A percentile compares a stretch with the other conserved stretches of the same genome.
Conservation (phyloP, 2,329 filamentous ascomycete species). For the Colletotrichum graminicola region DNA sequence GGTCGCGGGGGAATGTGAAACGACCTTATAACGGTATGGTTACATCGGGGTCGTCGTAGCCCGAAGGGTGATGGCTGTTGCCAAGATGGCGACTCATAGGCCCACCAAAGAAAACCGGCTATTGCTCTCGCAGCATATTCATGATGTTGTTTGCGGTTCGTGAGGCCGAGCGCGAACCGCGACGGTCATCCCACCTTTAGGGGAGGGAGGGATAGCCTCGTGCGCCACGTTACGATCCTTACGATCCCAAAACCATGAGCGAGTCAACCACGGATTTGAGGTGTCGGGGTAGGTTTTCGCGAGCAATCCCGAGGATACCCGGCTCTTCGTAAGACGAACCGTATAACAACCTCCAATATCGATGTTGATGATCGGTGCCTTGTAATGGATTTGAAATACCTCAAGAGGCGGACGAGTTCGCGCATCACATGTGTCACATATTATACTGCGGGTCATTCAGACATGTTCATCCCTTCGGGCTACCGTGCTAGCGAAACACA, state of each 20-base stretch:
- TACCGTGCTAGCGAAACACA: not conserved
- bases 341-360: not conserved
- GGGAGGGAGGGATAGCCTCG: constrained; percentile 59
- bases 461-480: not conserved
- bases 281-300: constrained; percentile 70
- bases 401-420: constrained; percentile 1
- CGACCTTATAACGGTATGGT: constrained; percentile 62
- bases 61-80: constrained; percentile 67
- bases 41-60: constrained; percentile 74
- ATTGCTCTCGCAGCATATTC: constrained; percentile 62
- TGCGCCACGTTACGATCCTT: constrained; percentile 68
- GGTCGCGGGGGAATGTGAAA: constrained; percentile 61
- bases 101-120: constrained; percentile 60
- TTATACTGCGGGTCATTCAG: not conserved
- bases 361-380: not conserved
- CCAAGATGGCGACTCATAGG: constrained; percentile 68
- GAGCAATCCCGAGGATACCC: constrained; percentile 48
- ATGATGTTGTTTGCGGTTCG: constrained; percentile 57
- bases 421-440: not conserved
- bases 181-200: constrained; percentile 65
- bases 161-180: constrained; percentile 66
- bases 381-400: constrained; percentile 25
- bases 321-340: constrained; percentile 46
- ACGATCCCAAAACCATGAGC: constrained; percentile 61
- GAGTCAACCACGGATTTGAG: constrained; percentile 63